Base-by-base conservation (phyloP, 345 rosid genomes). In the Leavenworthia alabamica region DNA sequence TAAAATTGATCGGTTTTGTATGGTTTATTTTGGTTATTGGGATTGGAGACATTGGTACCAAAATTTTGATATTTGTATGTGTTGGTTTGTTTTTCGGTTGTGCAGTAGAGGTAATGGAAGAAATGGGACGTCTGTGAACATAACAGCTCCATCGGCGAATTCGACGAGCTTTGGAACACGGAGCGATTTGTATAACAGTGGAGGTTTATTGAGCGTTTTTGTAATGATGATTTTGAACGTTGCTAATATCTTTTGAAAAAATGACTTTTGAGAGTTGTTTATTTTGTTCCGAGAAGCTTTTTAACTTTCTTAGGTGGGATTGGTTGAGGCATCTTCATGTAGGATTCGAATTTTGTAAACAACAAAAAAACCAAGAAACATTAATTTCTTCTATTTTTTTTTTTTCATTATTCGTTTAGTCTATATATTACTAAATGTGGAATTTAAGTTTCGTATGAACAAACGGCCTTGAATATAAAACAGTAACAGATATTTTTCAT, bases 61-160 rank as follows among this genome's bases (percentile, higher is more conserved):
- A 29, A 24, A 5, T 3, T 16, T 23, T n/a, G 46, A 28, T 19
- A 1, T 39, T 28, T 41, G 50, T 11, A 28, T 43, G n/a, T n/a
- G n/a, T n/a, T n/a, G n/a, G n/a, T 19, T 5, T 33, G 2, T 22
- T 5, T 3, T 0, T n/a, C n/a, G 27, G 8, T 53, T n/a, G n/a
- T 72, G 72, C 60, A 35, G 39, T 4, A 73, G 72, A 46, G 82
- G 82, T 32, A 49, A 76, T 56, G 85, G 88, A 48, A 80, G 60
- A 56, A 89, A 84, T 48, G 89, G 81, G 52, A 79, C 91, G 1
- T 42, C 73, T 10, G 80, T 68, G 16, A 89, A 89, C 53, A 44
- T 80, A 62, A 86, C 95, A 1, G 82, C 86, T 0, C 97, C 97
- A 2, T 86, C 89, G 0, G 69, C 82, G 57, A 86, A 86, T 51